Evolutionary conservation across 2,329 filamentous ascomycete genomes (phyloP), one percentile per base, ranked within the genome.

Genomic region (Xylaria sp.): DNA sequence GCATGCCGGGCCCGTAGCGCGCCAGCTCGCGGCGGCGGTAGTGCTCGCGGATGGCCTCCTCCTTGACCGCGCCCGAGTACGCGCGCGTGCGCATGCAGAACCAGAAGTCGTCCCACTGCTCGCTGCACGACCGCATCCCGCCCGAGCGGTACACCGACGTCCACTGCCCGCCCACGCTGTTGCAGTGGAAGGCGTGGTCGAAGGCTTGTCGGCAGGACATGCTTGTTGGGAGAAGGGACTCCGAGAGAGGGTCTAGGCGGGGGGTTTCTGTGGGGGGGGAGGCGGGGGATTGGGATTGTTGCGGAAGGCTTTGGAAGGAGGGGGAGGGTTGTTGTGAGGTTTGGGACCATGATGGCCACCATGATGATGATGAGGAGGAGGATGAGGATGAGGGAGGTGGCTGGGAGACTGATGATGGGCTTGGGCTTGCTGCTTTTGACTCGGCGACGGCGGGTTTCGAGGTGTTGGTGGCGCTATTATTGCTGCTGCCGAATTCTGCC

Each of bases 61-160:
- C 88, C 73, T 88, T 88, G 71, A 88, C 81, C 49, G 84, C 80
- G 27, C 87, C 85, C 0, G 84, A 79, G 75, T 89, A 89, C 1
- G 86, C 85, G 74, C 91, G 89, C 42, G 89, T 90, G 70, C 92
- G 90, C 94, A 98, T 97, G 84, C 96, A 99, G 82, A 97, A 95
- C 92, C 94, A 97, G 80, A 97, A 98, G 79, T 97, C 92, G 68
- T 90, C 87, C 94, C 95, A 97, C 69, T 94, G 90, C 72, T 96
- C 91, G 68, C 85, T 88, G 84, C 96, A 99, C 3, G 87, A 85
- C 50, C 90, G 88, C 75, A 97, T 82, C 47, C 84, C 82, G 68
- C 96, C 96, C 77, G 93, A 90, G 44, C 96, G 91, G 84, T 98
- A 99, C 42, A 98, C 87, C 75, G 93, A 89, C 75, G 92, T 94